These are phyloP conservation scores for Rauvolfia tetraphylla DNA, from an alignment of 257 asterid species.

Conservation along the genomic window DNA sequence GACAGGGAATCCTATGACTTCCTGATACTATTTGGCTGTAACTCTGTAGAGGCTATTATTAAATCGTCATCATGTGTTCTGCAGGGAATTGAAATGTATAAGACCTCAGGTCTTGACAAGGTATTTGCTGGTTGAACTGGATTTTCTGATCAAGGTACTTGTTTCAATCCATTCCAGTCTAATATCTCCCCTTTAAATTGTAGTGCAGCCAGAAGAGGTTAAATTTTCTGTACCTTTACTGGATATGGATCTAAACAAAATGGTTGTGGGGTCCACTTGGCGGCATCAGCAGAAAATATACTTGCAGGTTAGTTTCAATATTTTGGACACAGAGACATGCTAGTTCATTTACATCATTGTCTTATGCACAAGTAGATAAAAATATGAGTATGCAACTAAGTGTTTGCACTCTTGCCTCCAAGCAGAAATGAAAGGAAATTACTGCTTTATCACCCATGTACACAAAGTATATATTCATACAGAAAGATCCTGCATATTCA, in stretches of 20 bases:
- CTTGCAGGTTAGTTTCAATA: slow-evolving; percentile 63
- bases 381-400: neutral
- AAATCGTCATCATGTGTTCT: slow-evolving; percentile 23
- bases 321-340: neutral
- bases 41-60: neutral
- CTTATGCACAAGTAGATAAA: neutral
- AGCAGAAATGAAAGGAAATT: slow-evolving; percentile 1
- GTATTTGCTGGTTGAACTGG: slow-evolving; percentile 28
- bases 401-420: neutral
- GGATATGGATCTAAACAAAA: slow-evolving; percentile 74
- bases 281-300: slow-evolving; percentile 72
- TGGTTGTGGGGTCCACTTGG: slow-evolving; percentile 82
- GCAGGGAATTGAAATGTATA: slow-evolving; percentile 84
- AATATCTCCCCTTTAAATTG: slow-evolving; percentile 29
- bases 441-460: neutral
- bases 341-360: neutral
- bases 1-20: neutral
- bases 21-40: neutral
- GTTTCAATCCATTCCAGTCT: neutral
- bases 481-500: neutral
- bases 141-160: neutral
- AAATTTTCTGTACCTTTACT: slow-evolving; percentile 81
- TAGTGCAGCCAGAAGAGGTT: slow-evolving; percentile 85
- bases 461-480: neutral
- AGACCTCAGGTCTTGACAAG: slow-evolving; percentile 67